Percentiles rank a stretch among this genome's conserved stretches.
These are phyloP conservation scores for Dictyostelium firmibasis DNA, from an alignment of 78 protist species.

Conservation along the genomic window DNA sequence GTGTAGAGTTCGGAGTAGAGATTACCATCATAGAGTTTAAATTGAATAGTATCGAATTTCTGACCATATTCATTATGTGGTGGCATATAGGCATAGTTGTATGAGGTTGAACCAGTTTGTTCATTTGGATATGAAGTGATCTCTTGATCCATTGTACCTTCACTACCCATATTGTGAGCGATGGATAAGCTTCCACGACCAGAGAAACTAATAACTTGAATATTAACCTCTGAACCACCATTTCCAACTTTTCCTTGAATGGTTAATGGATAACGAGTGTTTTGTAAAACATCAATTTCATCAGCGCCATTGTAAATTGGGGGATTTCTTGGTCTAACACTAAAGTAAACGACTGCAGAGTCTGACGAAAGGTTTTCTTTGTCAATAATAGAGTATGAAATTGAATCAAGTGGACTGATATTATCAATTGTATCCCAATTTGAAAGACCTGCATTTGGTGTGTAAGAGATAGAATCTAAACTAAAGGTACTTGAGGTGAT, in stretches of 20 bases:
- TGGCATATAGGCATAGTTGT: no score
- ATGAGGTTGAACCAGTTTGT: no score
- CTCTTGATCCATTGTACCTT: neutral
- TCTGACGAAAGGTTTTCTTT: neutral
- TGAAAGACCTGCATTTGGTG: conserved; percentile 17
- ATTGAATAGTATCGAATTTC: no score
- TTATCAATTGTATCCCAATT: neutral
- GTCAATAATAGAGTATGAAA: neutral
- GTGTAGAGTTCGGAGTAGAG: no score
- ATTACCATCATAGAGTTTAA: no score
- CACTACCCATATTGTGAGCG: neutral
- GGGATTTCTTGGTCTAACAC: conserved; percentile 21
- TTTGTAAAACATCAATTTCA: neutral
- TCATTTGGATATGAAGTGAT: no score
- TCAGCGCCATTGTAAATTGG: neutral
- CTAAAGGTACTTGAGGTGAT: no score
- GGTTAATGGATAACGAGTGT: neutral
- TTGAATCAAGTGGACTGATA: conserved; percentile 5
- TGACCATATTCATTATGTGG: no score
- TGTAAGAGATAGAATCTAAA: no score
- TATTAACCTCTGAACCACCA: neutral
- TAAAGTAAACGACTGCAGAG: neutral
- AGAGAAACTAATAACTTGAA: neutral
- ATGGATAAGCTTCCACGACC: neutral
- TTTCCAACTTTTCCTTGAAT: neutral